Evolutionary conservation across 768 basidiomycete species (phyloP), one percentile per base, ranked within the genome.

Genomic region (Hydnum rufescens): DNA sequence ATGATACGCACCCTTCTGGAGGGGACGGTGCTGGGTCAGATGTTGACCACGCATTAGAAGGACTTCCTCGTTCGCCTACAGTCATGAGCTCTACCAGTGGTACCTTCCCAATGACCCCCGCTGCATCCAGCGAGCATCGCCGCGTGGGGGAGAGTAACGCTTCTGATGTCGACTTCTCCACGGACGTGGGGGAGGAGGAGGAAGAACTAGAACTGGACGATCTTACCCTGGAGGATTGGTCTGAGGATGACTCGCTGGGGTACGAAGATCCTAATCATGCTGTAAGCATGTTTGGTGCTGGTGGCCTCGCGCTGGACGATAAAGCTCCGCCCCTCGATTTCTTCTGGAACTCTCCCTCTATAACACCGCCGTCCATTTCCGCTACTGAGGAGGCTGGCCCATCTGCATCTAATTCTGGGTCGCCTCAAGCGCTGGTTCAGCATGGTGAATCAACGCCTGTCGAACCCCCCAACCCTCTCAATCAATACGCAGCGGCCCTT

Each of bases 271-370:
- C 13, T 13, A 13, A 13, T 47, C 13, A 47, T 25, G 25, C 13
- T 47, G 44, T 47, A 26, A 47, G 25, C 26, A 47, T 47, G 44
- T 47, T 13, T 28, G 44, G 44, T 25, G 44, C 44, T 47, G 44
- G 44, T 13, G 44, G 44, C 13, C 25, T 47, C 8, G 13, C 22
- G 13, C 22, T 22, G 26, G 44, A 28, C 13, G 13, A 26, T 47
- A 8, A 25, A 28, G 13, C 44, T 13, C 26, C 44, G 36, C 13
- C 36, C 22, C 22, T 22, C 36, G 13, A 13, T 39, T 22, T 39
- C 36, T 1, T 22, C 22, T 13, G 36, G 36, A 39, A 39, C 36
- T 25, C 13, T 1, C 44, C 44, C 44, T 26, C 25, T 26, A 26
- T 13, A 8, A 13, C 44, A 25, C 26, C 16, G 44, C 8, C 44